These are phyloP conservation scores for Musa itinerans DNA, from an alignment of 176 grass and related monocot species.

Conservation along the genomic window DNA sequence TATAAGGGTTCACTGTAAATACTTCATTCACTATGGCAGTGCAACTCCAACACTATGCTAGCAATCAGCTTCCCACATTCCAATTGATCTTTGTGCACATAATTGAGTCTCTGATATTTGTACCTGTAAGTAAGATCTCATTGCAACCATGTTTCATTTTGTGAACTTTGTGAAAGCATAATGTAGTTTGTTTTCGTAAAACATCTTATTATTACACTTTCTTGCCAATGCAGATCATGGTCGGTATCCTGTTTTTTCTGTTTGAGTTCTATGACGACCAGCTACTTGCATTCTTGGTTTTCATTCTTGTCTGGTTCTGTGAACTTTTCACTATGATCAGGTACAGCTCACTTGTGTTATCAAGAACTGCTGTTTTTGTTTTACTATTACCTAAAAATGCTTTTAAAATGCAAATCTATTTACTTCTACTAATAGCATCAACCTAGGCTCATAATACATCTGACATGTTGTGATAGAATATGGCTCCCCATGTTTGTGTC, in stretches of 20 bases:
- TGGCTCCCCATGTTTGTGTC: no score
- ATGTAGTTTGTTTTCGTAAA: background rate
- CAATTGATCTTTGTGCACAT: constrained; percentile 98
- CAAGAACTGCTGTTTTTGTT: background rate
- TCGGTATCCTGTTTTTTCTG: constrained; percentile 96
- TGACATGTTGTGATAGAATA: no score
- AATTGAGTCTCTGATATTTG: constrained; percentile 96
- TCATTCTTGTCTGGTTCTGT: constrained; percentile 97
- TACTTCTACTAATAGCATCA: no score
- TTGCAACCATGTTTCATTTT: background rate
- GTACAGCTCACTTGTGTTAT: constrained; percentile 29
- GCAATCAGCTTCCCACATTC: constrained; percentile 85
- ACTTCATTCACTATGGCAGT: constrained; percentile 44
- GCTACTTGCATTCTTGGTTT: constrained; percentile 81
- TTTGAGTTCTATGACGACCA: constrained; percentile 99
- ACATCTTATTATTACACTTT: constrained; percentile 29
- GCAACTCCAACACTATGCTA: constrained; percentile 98
- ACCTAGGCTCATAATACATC: no score
- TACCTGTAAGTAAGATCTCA: constrained; percentile 52
- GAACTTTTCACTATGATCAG: constrained; percentile 99
- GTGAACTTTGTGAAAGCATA: background rate
- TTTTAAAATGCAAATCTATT: no score
- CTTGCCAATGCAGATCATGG: constrained; percentile 75
- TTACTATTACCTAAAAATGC: no score
- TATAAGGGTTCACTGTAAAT: no score